Conservation (phyloP, 202 grass and related monocot species). For the Schoenoplectus tabernaemontani region DNA sequence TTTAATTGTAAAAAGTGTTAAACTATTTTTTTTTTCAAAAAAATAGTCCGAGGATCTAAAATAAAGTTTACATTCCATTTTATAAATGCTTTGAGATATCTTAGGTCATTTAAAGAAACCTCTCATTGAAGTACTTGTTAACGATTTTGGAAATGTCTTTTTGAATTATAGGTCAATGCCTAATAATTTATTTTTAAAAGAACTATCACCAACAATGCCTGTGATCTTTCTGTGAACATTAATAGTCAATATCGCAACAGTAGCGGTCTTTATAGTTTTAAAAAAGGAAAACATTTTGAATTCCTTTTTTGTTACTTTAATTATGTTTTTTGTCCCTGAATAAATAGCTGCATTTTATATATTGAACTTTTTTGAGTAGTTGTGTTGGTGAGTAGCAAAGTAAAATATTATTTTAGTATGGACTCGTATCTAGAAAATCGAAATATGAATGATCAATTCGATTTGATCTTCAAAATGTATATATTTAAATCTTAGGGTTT, state of each 20-base stretch:
- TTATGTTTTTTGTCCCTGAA: neutral
- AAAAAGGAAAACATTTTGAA: neutral
- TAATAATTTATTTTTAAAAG: neutral
- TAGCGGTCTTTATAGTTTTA: neutral
- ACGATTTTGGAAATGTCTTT: neutral
- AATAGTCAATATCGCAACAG: neutral
- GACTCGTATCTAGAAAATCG: no score
- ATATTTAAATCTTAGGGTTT: no score
- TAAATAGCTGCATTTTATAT: neutral
- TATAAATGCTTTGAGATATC: no score
- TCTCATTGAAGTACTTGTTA: neutral
- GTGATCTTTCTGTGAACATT: neutral
- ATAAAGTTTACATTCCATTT: no score
- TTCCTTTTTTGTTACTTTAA: neutral
- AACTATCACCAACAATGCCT: neutral
- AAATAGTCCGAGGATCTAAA: no score
- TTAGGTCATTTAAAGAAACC: neutral
- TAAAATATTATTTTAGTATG: no score
- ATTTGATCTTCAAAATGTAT: no score
- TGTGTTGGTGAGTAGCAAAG: neutral
- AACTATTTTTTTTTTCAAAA: no score
- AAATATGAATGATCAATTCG: no score
- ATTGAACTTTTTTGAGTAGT: neutral
- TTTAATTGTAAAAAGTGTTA: no score
- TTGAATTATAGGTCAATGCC: no score